Base-by-base conservation (phyloP, 257 asterid genomes). In the Penstemon barbatus region DNA sequence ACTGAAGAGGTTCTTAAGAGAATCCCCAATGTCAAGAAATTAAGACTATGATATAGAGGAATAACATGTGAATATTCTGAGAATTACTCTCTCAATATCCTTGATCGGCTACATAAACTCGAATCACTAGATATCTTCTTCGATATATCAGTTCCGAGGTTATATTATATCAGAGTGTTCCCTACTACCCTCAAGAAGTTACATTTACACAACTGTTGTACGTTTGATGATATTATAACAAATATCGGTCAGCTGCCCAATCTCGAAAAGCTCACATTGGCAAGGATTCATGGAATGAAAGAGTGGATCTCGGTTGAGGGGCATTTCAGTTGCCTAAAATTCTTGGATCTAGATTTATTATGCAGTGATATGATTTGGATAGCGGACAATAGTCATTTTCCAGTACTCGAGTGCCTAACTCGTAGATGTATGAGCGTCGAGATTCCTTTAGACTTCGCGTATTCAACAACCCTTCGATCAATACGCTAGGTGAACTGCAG, bases 181-280 rank as follows among this genome's bases (percentile, higher is more conserved):
- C 74, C 74, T 5, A 45, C 6, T 10, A 69, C 72, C 11, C 79
- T 75, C 41, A 69, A 44, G 53, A 57, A 69, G 63, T 5, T 75
- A 38, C 33, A 11, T 18, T 42, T 70, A 62, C 5, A 3, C 8
- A 0, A 41, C 37, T 18, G 37, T 5, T 0, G 0, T 6, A 44
- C 49, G 25, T 75, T 75, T 74, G 71, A 69, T 11, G 68, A 69
- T 48, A 3, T 70, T 5, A n/a, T 19, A 39, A 58, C 9, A 37
- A 19, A 7, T 60, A 45, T 75, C 7, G 73, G 80, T 33, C 19
- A 36, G 42, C 50, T 75, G 4, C 73, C 80, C 15, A 0, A 6
- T 18, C 76, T 75, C 50, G 41, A 70, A 8, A 56, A 40, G 52
- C 72, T 75, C 12, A 55, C 33, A 36, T 8, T 70, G 37, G 4